Base-by-base conservation (phyloP, 345 rosid genomes). In the Cardamine resedifolia region DNA sequence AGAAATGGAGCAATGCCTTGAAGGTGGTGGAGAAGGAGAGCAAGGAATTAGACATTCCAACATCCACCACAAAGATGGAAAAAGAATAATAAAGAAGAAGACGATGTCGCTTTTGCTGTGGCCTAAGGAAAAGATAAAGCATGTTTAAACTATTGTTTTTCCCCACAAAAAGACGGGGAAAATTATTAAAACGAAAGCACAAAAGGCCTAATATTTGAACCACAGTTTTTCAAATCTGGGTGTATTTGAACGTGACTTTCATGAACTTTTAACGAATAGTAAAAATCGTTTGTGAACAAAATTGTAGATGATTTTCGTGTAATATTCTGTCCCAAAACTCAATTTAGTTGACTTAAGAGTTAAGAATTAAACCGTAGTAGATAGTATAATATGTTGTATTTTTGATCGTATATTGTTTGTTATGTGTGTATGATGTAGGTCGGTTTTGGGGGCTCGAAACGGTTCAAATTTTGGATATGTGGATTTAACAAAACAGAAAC, bases 101-200 rank as follows among this genome's bases (percentile, higher is more conserved):
- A 28, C 21, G 26, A 64, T 4, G 11, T 76, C 10, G 31, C 75
- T 76, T 63, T 76, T 56, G 73, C 34, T 55, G 60, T 76, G 70
- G 79, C 71, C 31, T 52, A 56, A 70, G 76, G 12, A 70, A 76
- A 76, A 63, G 71, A 70, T 76, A 76, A 76, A 76, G 80, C 62
- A 70, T 41, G 64, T 64, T 45, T 7, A 3, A 33, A 75, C 43
- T 44, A 52, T 73, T 73, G 21, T 49, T 45, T 75, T 15, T 30
- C 24, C 12, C 21, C 14, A 12, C 27, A 8, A 53, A 75, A 75
- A 61, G 64, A 68, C 20, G 2, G n/a, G 6, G 24, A 24, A 52
- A 47, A 33, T 61, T 43, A 75, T 61, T 59, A 66, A 68, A 53
- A 31, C 64, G 52, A 68, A 76, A 76, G 70, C 59, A 62, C 19